Evolutionary conservation across 768 basidiomycete genomes (phyloP), one percentile per base, ranked within the genome.

Genomic region (Lactifluus piperatus): DNA sequence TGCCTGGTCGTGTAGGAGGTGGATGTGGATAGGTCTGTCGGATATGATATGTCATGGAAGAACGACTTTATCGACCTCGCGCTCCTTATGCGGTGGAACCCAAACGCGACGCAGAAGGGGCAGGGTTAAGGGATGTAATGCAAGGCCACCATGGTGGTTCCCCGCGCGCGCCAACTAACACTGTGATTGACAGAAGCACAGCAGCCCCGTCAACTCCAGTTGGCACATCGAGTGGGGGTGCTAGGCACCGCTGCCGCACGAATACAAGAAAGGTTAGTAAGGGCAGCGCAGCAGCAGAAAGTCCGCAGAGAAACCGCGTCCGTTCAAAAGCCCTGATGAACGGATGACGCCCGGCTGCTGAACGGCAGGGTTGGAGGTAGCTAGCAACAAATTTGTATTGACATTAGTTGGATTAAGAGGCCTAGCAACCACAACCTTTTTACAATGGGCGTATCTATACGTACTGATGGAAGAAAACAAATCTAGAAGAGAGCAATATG

Each of bases 251-350:
- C 41, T 16, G 27, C 18, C 46, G 20, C 18, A 13, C 49, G 16
- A 51, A 36, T 49, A 41, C 47, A 56, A 49, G 26, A 50, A 57
- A 57, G 49, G 49, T 24, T 51, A 44, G 41, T 30, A 51, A 39
- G 30, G n/a, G 41, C 39, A 39, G 18, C 51, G 3, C 20, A 34
- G 26, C 43, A 30, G 3, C n/a, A 30, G 5, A 51, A n/a, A 26
- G 39, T n/a, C 37, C 48, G 24, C 30, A 43, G 29, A 56, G 37
- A 49, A 49, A 56, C 30, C 5, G 22, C 9, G 39, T 29, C 47
- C 18, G 27, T 27, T 43, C 24, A 47, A 56, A 16, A 0, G 9
- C 34, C 11, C 5, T 14, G 26, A 18, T 13, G 29, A 27, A 37
- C 20, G 32, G 39, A 56, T 56, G 30, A 43, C 47, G 48, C 56